A percentile compares a stretch with the other conserved stretches of the same genome.
Evolutionary conservation across 345 rosid species (phyloP).

Genomic region (Lepidium aucheri): DNA sequence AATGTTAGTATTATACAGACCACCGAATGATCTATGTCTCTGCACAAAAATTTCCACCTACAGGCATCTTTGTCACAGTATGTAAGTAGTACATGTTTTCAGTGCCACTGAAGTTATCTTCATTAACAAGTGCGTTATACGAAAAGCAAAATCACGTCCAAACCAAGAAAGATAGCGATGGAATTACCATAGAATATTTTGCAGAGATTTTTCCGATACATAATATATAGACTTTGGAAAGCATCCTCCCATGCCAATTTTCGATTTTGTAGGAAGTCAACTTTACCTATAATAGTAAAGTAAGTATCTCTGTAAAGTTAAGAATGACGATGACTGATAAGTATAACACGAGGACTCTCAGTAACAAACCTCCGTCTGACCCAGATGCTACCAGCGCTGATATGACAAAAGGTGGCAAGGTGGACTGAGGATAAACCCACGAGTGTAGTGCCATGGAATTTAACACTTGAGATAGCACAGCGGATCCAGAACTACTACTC

Average conservation of each 20-base stretch:
- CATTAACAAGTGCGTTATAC: not conserved
- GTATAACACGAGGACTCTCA: not conserved
- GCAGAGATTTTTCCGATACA: slow-evolving; percentile 70
- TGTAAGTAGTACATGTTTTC: not conserved
- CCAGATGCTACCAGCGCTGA: slow-evolving; percentile 49
- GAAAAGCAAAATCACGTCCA: not conserved
- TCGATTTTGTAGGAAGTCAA: slow-evolving; percentile 64
- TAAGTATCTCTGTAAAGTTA: not conserved
- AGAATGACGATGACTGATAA: not conserved
- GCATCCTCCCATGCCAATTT: slow-evolving; percentile 81
- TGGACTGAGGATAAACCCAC: slow-evolving; percentile 91
- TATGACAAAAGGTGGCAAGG: slow-evolving; percentile 64
- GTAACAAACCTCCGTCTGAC: slow-evolving; percentile 57
- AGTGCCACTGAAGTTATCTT: not conserved
- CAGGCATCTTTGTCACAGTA: slow-evolving; percentile 1
- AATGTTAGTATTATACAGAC: not conserved
- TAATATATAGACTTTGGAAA: slow-evolving; percentile 75
- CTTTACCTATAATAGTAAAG: slow-evolving; percentile 37
- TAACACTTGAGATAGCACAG: slow-evolving; percentile 33
- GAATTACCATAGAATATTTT: slow-evolving; percentile 71
- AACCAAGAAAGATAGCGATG: not conserved
- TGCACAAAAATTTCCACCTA: not conserved
- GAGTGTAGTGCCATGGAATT: slow-evolving; percentile 59
- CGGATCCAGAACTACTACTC: slow-evolving; percentile 27
- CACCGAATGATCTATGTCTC: not conserved